Base-by-base conservation (phyloP, 148 eudicot species). In the Amaranthus palmeri region DNA sequence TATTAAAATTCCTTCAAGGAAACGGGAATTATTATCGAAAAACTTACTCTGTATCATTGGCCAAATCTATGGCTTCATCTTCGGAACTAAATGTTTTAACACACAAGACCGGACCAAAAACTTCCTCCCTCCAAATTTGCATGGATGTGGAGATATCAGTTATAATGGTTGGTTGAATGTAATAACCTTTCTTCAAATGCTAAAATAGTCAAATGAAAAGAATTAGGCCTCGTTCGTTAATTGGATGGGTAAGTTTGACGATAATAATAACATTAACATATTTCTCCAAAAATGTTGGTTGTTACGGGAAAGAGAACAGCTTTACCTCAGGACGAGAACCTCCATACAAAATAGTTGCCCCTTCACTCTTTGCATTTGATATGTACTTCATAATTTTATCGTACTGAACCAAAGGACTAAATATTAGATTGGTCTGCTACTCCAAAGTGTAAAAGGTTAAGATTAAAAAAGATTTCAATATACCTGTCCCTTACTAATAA, bases 51-150 rank as follows among this genome's bases (percentile, higher is more conserved):
- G 93, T 86, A 77, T 96, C 96, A 82, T 96, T 96, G 73, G 99
- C 99, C 77, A 96, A 80, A 76, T 88, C 92, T 79, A 96, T 85
- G 80, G 95, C 99, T 87, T 96, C 99, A 18, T 86, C 97, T 80
- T 96, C 99, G 36, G 89, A 80, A 46, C 86, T 78, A 86, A 96
- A 96, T 71, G 99, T 96, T 82, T 96, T 92, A 58, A 90, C 99
- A 76, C 96, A 89, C 12, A 96, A 84, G 81, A 96, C 88, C 61
- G 99, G 99, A 72, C 99, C 97, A 70, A 96, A 96, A 44, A 96
- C 96, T 84, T 96, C 99, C 80, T 96, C 99, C 70, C 85, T 92
- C 99, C 97, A 96, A 67, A 96, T 92, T 92, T 96, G 96, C 99
- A 96, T 96, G 77, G 90, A 84, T 45, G 93, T 88, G 67, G 88